These are phyloP conservation scores for Mortierella polycephala DNA, from an alignment of 371 early-diverging fungal genomes.

Conservation along the genomic window DNA sequence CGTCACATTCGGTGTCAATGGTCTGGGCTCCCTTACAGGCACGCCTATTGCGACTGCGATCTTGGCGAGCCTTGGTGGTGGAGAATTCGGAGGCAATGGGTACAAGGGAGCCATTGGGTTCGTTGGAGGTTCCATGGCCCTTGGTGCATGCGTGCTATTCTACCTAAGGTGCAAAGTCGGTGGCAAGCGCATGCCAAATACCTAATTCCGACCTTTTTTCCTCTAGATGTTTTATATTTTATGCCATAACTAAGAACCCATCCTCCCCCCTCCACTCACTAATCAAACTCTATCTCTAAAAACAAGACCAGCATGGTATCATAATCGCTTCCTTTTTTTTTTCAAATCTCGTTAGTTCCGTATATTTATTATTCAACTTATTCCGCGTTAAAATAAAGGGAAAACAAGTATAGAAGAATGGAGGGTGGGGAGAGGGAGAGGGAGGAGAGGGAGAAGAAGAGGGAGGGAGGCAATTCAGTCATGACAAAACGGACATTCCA, in stretches of 20 bases:
- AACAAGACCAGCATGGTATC: no score
- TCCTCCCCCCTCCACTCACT: no score
- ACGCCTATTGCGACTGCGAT: slow-evolving; percentile 58
- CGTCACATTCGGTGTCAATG: slow-evolving; percentile 57
- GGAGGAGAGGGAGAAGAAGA: no score
- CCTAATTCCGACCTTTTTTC: neutral
- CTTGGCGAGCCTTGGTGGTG: slow-evolving; percentile 24
- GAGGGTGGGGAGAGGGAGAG: neutral
- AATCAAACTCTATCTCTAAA: neutral
- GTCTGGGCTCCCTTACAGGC: slow-evolving; percentile 58
- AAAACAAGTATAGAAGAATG: no score
- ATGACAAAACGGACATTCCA: no score
- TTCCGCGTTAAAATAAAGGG: neutral
- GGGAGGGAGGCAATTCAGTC: no score
- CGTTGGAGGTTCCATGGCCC: slow-evolving; percentile 57
- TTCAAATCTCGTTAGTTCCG: no score
- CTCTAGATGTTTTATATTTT: neutral
- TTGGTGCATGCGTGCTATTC: slow-evolving; percentile 33
- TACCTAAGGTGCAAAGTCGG: slow-evolving; percentile 29
- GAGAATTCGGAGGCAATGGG: slow-evolving; percentile 30
- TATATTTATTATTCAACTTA: no score
- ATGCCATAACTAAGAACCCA: neutral
- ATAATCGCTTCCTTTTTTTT: no score
- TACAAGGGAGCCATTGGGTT: slow-evolving; percentile 63
- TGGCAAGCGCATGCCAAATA: slow-evolving; percentile 22